A percentile compares a stretch with the other conserved stretches of the same genome.
Evolutionary conservation across 2,329 filamentous ascomycete genomes (phyloP).

Genomic region (Colletotrichum chlorophyti): DNA sequence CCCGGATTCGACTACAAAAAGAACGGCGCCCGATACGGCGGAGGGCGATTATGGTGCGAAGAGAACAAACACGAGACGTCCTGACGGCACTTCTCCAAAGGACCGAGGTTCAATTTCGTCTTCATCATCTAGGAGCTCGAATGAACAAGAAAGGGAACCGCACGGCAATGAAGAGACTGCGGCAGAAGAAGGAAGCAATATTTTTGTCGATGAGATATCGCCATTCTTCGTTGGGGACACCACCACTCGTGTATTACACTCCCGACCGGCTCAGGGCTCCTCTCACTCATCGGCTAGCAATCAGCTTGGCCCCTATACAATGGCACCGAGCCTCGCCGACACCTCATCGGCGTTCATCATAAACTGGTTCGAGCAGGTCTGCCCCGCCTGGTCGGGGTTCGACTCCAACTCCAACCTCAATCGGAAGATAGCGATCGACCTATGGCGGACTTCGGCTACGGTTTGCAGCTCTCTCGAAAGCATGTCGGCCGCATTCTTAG

Average conservation of each 20-base stretch:
- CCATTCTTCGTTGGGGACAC: not conserved
- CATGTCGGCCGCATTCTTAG: slow-evolving; percentile 48
- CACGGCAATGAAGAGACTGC: not conserved
- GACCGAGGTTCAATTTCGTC: slow-evolving; percentile 1
- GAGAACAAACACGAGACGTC: not conserved
- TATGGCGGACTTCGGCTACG: slow-evolving; percentile 44
- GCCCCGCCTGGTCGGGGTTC: slow-evolving; percentile 48
- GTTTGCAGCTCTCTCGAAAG: slow-evolving; percentile 47
- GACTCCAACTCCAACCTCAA: slow-evolving; percentile 47
- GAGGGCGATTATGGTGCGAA: not conserved
- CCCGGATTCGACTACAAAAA: not conserved
- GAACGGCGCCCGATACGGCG: not conserved
- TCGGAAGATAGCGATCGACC: slow-evolving; percentile 42
- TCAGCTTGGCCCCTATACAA: slow-evolving; percentile 23
- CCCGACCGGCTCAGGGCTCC: too few species aligned
- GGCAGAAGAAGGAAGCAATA: not conserved
- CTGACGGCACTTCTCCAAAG: not conserved
- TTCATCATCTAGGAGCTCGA: not conserved
- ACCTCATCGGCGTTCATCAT: slow-evolving; percentile 42
- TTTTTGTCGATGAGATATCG: not conserved
- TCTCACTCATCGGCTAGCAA: not conserved
- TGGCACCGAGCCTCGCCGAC: slow-evolving; percentile 33
- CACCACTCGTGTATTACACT: too few species aligned
- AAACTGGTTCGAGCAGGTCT: slow-evolving; percentile 48
- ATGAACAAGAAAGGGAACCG: not conserved